Evolutionary conservation across 768 basidiomycete species (phyloP), one percentile per base, ranked within the genome.

Genomic region (Tulasnella sp.): DNA sequence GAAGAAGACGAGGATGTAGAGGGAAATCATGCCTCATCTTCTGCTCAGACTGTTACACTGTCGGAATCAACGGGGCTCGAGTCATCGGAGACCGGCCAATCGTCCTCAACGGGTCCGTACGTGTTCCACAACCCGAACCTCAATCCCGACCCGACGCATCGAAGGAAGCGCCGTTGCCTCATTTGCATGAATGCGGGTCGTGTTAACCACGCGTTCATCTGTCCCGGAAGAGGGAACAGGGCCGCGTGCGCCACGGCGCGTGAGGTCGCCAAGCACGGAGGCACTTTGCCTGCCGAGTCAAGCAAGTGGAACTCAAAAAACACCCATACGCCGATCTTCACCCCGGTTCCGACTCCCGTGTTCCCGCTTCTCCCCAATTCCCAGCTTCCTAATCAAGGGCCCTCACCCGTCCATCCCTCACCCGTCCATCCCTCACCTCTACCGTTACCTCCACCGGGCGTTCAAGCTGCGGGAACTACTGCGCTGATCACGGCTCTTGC

Each of bases 181-280:
- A 40, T 76, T 20, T 76, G 75, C 75, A 76, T 76, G 48, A 51
- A 61, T 55, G 75, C 75, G 5, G 75, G 75, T 15, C 48, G 75
- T 11, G n/a, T 61, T 3, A 76, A 69, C 55, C 75, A 76, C n/a
- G 77, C 77, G 15, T 74, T 46, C 32, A 44, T 74, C 29, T 78
- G 77, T 40, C 77, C 77, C 3, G 77, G 77, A 57, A n/a, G 77
- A 48, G 74, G 77, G 23, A 57, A 74, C 73, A 75, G 77, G 16
- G 44, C 77, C 20, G 44, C 57, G n/a, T 78, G 77, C 71, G 35
- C 73, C 42, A 71, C 71, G 3, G 69, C 69, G 18, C 71, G 55
- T 26, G 77, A 77, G 44, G 70, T 71, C 44, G 23, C 39, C n/a
- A 77, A 29, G 26, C 40, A 46, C 9, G 77, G 71, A 46, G 77